Evolutionary conservation across 495 filamentous ascomycete species (phyloP), one percentile per base, ranked within the genome.

Genomic region (Acidomyces sp.): DNA sequence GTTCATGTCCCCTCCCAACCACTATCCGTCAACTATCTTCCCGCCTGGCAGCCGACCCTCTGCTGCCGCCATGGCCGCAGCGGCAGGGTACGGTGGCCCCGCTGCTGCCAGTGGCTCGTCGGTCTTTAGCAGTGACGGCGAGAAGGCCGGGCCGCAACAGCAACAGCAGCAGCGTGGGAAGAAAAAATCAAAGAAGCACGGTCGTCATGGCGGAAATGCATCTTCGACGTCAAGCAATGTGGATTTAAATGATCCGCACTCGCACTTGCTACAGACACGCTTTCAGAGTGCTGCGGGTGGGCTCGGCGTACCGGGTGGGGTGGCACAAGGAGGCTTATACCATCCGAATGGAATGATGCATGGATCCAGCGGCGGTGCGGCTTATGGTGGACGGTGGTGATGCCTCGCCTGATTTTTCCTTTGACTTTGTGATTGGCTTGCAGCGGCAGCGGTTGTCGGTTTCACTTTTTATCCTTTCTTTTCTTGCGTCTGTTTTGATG

Each of bases 221-320:
- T 93, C 86, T 88, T 93, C 85, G 82, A 90, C 85, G 77, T 88
- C 83, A 74, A 84, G 84, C 74, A 85, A 85, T 85, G 85, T 92
- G 71, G 85, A 95, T 87, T 82, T 93, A 86, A 82, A 82, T 71
- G 24, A 12, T 2, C 29, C 15, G 17, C 86, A 94, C 82, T 85
- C 88, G 69, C 94, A 85, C 73, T 93, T 96, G 72, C 77, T 99
- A 72, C 90, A 95, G 70, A 85, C 83, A 63, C 82, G 90, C 70
- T 82, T 93, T 74, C 86, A 87, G 63, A 72, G 68, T 65, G 77
- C 75, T 59, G 78, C 80, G 73, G 74, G 73, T 70, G 82, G 82
- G 62, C 85, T 92, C 72, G 80, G 79, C 64, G 74, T 85, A 61
- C 87, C 85, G 62, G 75, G 76, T 67, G 78, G 80, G 65, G 90